Base-by-base conservation (phyloP, 192 early-diverging fungal species). In the Backusella tuberculispora region DNA sequence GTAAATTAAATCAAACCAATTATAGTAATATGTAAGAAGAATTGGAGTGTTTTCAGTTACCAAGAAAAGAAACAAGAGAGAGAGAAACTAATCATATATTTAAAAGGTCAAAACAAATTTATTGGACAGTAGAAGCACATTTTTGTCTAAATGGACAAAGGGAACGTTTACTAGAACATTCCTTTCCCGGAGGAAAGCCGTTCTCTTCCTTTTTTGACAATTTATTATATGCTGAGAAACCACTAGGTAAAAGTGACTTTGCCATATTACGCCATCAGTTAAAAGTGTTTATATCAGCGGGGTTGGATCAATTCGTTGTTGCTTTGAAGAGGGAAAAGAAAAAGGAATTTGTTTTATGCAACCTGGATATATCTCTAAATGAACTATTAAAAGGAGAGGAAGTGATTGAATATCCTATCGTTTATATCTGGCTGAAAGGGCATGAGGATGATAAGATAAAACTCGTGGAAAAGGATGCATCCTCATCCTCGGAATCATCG, bases 1-100 rank as follows among this genome's bases (percentile, higher is more conserved):
- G 80, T n/a, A 86, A 87, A 45, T 48, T 78, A 48, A 91, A 87
- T 76, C 74, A 77, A 47, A 84, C 84, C 1, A 83, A 85, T 37
- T 91, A 82, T 71, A 84, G 78, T 68, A 74, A 78, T 53, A 87
- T 85, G 85, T 87, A 78, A 65, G 83, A 37, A 24, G 24, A 41
- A 14, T 56, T 72, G 41, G n/a, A n/a, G n/a, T n/a, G n/a, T n/a
- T n/a, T n/a, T 40, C 21, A 64, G 9, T 69, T 50, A 24, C 47
- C 26, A 34, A 34, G 2, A 34, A 7, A 56, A 17, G 4, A 15
- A 19, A 56, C n/a, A 56, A n/a, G 7, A 19, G 19, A 19, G n/a
- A 56, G 53, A 12, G 10, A 19, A 56, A 56, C 19, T 15, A 21
- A 19, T 56, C 6, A 56, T 34, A 19, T 63, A n/a, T 29, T 26